These are phyloP conservation scores for Fusarium avenaceum DNA, from an alignment of 2,329 filamentous ascomycete species.

Conservation along the genomic window DNA sequence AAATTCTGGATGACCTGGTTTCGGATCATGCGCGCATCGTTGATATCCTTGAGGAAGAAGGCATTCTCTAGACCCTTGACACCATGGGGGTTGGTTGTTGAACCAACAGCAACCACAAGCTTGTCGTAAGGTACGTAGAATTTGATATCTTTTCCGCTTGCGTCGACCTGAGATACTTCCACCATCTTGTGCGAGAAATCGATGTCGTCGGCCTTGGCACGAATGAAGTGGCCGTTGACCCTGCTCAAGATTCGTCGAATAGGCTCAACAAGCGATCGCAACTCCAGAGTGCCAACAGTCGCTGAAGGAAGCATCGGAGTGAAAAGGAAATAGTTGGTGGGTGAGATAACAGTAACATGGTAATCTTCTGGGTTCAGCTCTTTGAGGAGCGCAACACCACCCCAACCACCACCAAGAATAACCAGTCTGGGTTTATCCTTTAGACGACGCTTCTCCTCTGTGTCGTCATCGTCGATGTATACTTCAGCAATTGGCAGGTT, in stretches of 20 bases:
- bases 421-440: constrained; percentile 95
- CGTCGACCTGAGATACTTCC: constrained; percentile 82
- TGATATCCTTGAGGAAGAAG: constrained; percentile 94
- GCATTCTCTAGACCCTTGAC: constrained; percentile 95
- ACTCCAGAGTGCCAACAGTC: constrained; percentile 93
- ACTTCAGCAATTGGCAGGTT: constrained; percentile 92
- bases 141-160: constrained; percentile 76
- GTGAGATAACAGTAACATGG: constrained; percentile 94
- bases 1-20: constrained; percentile 91
- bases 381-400: constrained; percentile 91
- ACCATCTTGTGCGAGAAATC: constrained; percentile 93
- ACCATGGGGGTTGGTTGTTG: constrained; percentile 92
- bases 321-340: constrained; percentile 97
- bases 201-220: constrained; percentile 87
- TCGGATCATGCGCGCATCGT: constrained; percentile 89
- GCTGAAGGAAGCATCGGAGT: constrained; percentile 98
- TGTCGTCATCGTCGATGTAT: constrained; percentile 90
- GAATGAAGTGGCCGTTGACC: constrained; percentile 89
- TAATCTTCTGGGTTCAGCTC: constrained; percentile 91
- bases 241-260: constrained; percentile 85
- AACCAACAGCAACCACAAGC: constrained; percentile 91
- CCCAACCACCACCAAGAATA: constrained; percentile 94
- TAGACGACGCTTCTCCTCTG: constrained; percentile 73
- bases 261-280: constrained; percentile 92
- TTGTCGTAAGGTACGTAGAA: constrained; percentile 99